A percentile compares a stretch with the other conserved stretches of the same genome.
Conservation (phyloP, 148 eudicot genomes). For the Amaranthus palmeri region DNA sequence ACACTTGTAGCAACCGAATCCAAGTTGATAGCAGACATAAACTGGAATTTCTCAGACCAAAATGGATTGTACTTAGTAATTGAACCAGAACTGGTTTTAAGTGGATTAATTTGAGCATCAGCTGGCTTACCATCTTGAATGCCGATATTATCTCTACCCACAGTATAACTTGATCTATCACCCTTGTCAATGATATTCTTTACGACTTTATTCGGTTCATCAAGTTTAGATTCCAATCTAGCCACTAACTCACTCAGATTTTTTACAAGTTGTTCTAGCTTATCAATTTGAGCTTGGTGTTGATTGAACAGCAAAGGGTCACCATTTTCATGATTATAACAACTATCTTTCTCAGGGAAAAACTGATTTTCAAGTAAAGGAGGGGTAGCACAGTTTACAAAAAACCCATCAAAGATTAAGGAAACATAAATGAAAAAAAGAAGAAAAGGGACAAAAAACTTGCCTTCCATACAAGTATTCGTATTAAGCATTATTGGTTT, state of each 20-base stretch:
- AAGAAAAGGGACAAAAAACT: conserved; percentile 33
- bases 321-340: neutral
- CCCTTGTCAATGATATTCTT: conserved; percentile 12
- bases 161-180: conserved; percentile 7
- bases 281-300: conserved; percentile 62
- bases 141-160: conserved; percentile 8
- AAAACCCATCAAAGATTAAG: conserved; percentile 24
- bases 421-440: conserved; percentile 24
- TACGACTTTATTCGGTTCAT: conserved; percentile 12
- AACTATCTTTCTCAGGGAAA: conserved; percentile 2
- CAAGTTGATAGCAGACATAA: conserved; percentile 72
- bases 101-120: conserved; percentile 17
- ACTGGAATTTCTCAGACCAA: conserved; percentile 89
- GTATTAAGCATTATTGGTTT: conserved; percentile 23
- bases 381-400: conserved; percentile 24
- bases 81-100: conserved; percentile 28
- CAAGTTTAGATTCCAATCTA: conserved; percentile 59
- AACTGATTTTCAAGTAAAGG: conserved; percentile 19
- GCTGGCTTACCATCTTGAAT: conserved; percentile 15
- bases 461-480: conserved; percentile 37
- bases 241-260: conserved; percentile 57
- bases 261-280: conserved; percentile 58
- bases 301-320: conserved; percentile 17
- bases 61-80: conserved; percentile 64
- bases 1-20: conserved; percentile 57